Evolutionary conservation across 257 asterid genomes (phyloP).

Genomic region (Nicotiana undulata): DNA sequence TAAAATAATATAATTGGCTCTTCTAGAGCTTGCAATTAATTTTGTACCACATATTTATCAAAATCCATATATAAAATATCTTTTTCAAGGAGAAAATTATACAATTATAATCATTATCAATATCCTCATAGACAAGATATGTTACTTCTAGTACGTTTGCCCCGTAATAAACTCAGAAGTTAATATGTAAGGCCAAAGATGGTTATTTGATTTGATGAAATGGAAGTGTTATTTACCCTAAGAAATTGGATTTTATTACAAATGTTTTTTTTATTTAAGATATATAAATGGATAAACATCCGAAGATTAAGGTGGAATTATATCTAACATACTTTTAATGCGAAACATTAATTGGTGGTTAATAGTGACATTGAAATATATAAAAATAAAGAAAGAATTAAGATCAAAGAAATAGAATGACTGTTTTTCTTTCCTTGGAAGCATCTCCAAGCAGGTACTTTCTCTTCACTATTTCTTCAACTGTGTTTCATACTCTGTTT

Average conservation of each 20-base stretch:
- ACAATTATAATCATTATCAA: too few species aligned
- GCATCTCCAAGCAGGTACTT: constrained; percentile 1
- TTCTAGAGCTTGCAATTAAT: too few species aligned
- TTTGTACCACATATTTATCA: too few species aligned
- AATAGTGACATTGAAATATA: neutral
- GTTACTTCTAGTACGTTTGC: too few species aligned
- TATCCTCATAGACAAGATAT: too few species aligned
- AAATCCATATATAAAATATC: too few species aligned
- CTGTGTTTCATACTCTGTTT: neutral
- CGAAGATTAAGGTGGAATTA: neutral
- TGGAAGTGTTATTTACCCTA: too few species aligned
- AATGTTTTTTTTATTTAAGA: too few species aligned
- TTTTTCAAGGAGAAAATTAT: too few species aligned
- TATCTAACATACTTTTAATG: neutral
- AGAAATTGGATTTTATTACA: too few species aligned
- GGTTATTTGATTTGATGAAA: too few species aligned
- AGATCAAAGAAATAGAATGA: neutral
- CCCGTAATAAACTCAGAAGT: neutral
- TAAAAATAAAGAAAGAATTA: neutral
- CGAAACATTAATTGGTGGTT: neutral
- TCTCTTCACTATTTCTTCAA: constrained; percentile 7
- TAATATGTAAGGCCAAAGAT: neutral
- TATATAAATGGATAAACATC: neutral
- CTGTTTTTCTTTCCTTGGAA: neutral
- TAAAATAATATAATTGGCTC: too few species aligned